phyloP scores from a whole-genome alignment of 192 early-diverging fungal genomes.

The Coemansia aciculifera region DNA sequence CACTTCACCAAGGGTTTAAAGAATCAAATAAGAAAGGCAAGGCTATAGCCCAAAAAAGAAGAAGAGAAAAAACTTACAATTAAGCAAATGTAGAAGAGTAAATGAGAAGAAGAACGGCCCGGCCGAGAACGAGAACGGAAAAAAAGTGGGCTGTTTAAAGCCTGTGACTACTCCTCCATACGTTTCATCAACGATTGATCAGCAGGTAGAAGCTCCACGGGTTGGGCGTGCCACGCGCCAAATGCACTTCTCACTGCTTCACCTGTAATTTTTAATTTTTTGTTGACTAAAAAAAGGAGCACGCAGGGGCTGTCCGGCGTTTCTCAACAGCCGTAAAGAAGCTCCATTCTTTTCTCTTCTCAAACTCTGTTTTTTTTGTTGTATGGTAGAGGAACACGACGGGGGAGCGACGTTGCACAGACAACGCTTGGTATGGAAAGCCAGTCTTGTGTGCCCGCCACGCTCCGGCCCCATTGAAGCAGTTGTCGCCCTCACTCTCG shows the following conservation, averaged over 20 bases:
- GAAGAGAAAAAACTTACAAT: not conserved
- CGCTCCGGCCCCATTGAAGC: not conserved
- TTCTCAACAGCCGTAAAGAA: not conserved
- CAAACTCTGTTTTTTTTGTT: not conserved
- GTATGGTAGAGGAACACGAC: slow-evolving; percentile 2
- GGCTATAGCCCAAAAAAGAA: not conserved
- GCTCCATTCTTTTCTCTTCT: not conserved
- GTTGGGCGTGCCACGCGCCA: not conserved
- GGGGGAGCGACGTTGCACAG: not conserved
- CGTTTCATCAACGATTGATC: not conserved
- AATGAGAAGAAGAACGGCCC: slow-evolving; percentile 10
- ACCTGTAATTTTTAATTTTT: not conserved
- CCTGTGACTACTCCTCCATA: not conserved
- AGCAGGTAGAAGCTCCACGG: not conserved
- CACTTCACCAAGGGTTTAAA: not conserved
- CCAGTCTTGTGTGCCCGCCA: not conserved
- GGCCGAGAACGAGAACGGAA: not conserved
- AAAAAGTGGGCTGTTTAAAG: not conserved
- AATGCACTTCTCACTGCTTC: not conserved
- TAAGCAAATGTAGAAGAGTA: not conserved
- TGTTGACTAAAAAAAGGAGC: not conserved
- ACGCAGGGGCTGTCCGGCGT: not conserved
- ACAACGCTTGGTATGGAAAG: not conserved
- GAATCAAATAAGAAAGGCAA: not conserved
- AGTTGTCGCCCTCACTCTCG: not conserved